Base-by-base conservation (phyloP, 1,284 basidiomycete species). In the Trichosporon faecale region DNA sequence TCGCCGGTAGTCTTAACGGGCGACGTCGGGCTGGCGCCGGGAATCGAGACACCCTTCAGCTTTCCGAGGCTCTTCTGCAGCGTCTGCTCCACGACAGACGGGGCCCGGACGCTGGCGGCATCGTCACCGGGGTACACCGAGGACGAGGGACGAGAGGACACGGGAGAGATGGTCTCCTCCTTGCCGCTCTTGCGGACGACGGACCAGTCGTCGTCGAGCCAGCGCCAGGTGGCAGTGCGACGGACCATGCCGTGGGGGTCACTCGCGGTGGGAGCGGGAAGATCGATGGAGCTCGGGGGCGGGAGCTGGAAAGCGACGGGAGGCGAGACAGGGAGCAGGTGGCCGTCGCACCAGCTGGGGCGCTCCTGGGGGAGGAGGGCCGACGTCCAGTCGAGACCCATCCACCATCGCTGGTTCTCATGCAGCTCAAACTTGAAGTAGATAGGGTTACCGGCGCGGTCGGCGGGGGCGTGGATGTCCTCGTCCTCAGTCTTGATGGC, bases 341-440 rank as follows among this genome's bases (percentile, higher is more conserved):
- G 83, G 18, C 77, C 78, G 70, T 85, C 84, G 67, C 84, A 85
- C 95, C 95, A 98, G 2, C 91, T 91, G 0, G 95, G 93, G 0
- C 95, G 89, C 80, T 98, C 95, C 52, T 89, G 89, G 0, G 95
- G 95, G 4, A 98, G 87, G 6, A 98, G 87, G 0, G 95, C 94
- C 2, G 92, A 91, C 0, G 95, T 96, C 93, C 93, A 98, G 83
- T 98, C 86, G 16, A 87, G 76, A 2, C 85, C 86, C 79, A 87
- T 85, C 86, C 85, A 86, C 95, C 95, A 98, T 4, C 95, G 88
- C 84, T 98, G 95, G 81, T 97, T 98, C 82, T 98, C 95, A 79
- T 93, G 91, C 33, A 97, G 84, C 44, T 91, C 92, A 79, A 95
- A 95, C 52, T 91, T 86, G 84, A 95, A 95, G 61, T 92, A 90